Base-by-base conservation (phyloP, 23 red algal species). In the Gracilaria gracilis region DNA sequence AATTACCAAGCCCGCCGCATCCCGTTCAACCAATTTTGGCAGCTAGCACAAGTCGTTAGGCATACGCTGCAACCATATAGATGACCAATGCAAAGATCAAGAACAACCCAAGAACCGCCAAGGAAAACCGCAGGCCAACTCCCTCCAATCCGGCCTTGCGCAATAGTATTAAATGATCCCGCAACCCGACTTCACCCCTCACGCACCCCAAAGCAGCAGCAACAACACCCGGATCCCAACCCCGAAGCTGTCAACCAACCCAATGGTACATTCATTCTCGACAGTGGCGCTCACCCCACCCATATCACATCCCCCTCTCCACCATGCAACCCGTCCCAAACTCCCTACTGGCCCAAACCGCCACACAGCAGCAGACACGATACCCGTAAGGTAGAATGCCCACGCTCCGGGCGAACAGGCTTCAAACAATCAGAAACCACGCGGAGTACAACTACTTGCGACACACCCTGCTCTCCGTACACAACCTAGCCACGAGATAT, bases 401-500 rank as follows among this genome's bases (percentile, higher is more conserved):
- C 2, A 59, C 19, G 7, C 55, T n/a, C 5, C 55, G 7, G 7
- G 4, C 2, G 7, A 59, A 59, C 2, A 59, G 7, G 5, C 5
- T 4, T n/a, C 5, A 59, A 4, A 58, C 47, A 19, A 28, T 83
- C 47, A 57, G n/a, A n/a, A 58, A 31, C 12, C 35, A 51, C 21
- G 50, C 79, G 25, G 79, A 61, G 21, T 24, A 83, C 79, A 57
- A n/a, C 8, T 16, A 38, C 79, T 21, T 83, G 11, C 19, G 32
- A 23, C 40, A 29, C 79, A 83, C 61, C 49, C 79, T 83, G 11
- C 79, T 83, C 17, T 83, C 54, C 0, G 79, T 83, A 3, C 20
- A 83, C 53, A 27, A 51, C 17, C 23, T 83, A 17, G 50, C 79
- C 8, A 5, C 7, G 4, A 0, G 55, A 11, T 83, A 83, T 20